Evolutionary conservation across 805 yeast genomes (phyloP).

Genomic region (Yamadazyma olivae): DNA sequence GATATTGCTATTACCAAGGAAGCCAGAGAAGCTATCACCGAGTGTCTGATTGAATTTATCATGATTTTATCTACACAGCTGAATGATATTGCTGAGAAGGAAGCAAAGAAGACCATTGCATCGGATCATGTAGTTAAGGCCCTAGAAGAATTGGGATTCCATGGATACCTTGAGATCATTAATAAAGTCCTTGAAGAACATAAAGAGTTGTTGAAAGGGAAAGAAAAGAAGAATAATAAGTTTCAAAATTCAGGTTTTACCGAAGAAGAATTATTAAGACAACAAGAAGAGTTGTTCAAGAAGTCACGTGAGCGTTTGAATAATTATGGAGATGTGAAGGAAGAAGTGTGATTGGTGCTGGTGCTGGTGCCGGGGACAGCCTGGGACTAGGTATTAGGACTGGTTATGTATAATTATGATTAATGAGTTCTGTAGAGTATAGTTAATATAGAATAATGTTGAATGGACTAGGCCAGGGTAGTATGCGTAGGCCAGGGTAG

Average conservation of each 20-base stretch:
- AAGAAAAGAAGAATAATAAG: slow-evolving; percentile 89
- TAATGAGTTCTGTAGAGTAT: too few relatives aligned
- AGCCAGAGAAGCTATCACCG: slow-evolving; percentile 91
- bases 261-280: slow-evolving; percentile 87
- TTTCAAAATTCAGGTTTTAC: slow-evolving; percentile 88
- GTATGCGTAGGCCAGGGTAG: too few relatives aligned
- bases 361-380: too few relatives aligned
- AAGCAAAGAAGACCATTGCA: slow-evolving; percentile 93
- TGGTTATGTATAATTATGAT: too few relatives aligned
- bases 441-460: too few relatives aligned
- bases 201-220: slow-evolving; percentile 81
- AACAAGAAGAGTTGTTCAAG: slow-evolving; percentile 90
- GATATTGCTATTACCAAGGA: slow-evolving; percentile 88
- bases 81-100: slow-evolving; percentile 94
- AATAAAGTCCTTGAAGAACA: slow-evolving; percentile 80
- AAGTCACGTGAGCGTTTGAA: slow-evolving; percentile 63
- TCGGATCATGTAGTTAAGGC: slow-evolving; percentile 95
- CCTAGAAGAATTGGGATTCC: slow-evolving; percentile 79
- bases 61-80: slow-evolving; percentile 93
- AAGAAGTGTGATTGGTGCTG: too few relatives aligned
- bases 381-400: too few relatives aligned
- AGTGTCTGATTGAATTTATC: slow-evolving; percentile 92
- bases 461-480: too few relatives aligned
- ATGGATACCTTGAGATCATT: slow-evolving; percentile 77
- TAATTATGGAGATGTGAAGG: slow-evolving; percentile 2